Conservation (phyloP, 2,329 filamentous ascomycete species). For the Penicillium hesseltinei region DNA sequence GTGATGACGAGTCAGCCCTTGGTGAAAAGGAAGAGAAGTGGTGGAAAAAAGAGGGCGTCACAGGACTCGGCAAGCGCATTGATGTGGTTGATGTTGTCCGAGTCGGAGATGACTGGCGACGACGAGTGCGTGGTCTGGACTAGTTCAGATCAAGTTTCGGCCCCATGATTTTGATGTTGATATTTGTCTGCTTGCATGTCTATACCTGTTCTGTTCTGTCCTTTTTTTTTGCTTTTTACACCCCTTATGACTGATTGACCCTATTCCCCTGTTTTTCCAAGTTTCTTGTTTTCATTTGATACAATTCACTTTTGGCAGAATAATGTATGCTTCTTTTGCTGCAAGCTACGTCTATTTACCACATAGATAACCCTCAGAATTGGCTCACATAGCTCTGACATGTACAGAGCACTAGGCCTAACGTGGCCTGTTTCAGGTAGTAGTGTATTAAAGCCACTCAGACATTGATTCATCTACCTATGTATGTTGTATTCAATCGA, state of each 20-base stretch:
- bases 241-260: constrained; percentile 25
- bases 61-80: constrained; percentile 82
- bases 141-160: constrained; percentile 27
- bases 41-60: constrained; percentile 72
- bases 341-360: background rate
- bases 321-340: background rate
- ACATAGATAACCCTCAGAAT: background rate
- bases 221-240: background rate
- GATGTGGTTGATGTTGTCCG: constrained; percentile 81
- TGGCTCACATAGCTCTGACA: background rate
- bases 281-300: constrained; percentile 7
- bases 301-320: constrained; percentile 7
- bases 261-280: constrained; percentile 23
- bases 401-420: background rate
- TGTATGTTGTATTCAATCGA: background rate
- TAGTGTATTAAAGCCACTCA: background rate
- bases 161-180: constrained; percentile 24
- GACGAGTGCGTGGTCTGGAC: constrained; percentile 67
- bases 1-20: constrained; percentile 58
- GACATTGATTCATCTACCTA: background rate
- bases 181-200: constrained; percentile 23
- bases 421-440: background rate
- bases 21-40: constrained; percentile 41
- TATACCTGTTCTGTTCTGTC: constrained; percentile 16
- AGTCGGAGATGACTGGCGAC: constrained; percentile 82